These are phyloP conservation scores for Acmispon strigosus DNA, from an alignment of 306 rosid species.

Conservation along the genomic window DNA sequence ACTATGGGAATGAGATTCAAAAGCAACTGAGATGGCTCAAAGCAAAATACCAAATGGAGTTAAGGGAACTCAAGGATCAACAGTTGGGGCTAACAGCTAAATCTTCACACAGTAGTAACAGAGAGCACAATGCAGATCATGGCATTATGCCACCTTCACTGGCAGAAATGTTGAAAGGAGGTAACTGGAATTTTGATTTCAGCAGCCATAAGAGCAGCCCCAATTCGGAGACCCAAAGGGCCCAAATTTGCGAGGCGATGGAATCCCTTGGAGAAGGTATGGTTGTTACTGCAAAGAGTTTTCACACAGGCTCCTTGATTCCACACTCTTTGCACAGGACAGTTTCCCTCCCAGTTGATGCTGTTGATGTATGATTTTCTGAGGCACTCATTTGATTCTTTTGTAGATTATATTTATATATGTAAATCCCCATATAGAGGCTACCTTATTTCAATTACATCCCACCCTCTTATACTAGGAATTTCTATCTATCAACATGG, in stretches of 20 bases:
- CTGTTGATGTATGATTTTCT: conserved; percentile 52
- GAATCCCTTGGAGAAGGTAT: conserved; percentile 29
- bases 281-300: conserved; percentile 31
- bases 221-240: conserved; percentile 42
- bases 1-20: conserved; percentile 41
- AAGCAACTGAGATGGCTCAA: conserved; percentile 73
- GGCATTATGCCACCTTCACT: conserved; percentile 21
- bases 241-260: conserved; percentile 39
- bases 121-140: conserved; percentile 28
- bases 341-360: conserved; percentile 86
- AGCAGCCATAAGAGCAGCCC: conserved; percentile 39
- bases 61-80: conserved; percentile 55
- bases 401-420: conserved; percentile 21
- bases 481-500: background rate
- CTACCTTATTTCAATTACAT: conserved; percentile 16
- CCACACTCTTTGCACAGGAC: conserved; percentile 59
- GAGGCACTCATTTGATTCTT: conserved; percentile 43
- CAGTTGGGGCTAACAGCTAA: conserved; percentile 35
- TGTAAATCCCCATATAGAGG: conserved; percentile 28
- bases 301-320: conserved; percentile 42
- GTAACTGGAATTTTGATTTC: conserved; percentile 14
- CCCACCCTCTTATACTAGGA: conserved; percentile 3
- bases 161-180: conserved; percentile 26
- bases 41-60: conserved; percentile 72
- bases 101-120: conserved; percentile 20